These are phyloP conservation scores for Kodamaea fungicola DNA, from an alignment of 1,139 yeast genomes.

Conservation along the genomic window DNA sequence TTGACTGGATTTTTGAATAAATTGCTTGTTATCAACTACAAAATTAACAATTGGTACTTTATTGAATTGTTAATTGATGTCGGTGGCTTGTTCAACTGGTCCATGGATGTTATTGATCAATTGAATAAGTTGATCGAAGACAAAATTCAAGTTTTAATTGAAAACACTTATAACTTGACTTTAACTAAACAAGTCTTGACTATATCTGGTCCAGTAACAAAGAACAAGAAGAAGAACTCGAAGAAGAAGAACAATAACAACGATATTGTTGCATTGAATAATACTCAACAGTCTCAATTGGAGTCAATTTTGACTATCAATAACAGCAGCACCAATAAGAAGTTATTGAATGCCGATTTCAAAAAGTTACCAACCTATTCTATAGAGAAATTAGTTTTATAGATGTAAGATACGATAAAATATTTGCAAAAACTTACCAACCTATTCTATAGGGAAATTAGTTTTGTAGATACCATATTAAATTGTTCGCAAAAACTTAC, in stretches of 20 bases:
- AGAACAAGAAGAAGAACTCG: conserved; percentile 18
- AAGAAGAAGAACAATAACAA: conserved; percentile 17
- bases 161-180: conserved; percentile 53
- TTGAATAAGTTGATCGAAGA: conserved; percentile 43
- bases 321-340: conserved; percentile 26
- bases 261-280: conserved; percentile 19
- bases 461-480: conserved; percentile 16
- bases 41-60: conserved; percentile 52
- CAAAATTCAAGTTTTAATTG: conserved; percentile 48
- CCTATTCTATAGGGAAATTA: conserved; percentile 52
- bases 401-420: conserved; percentile 8
- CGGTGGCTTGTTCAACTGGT: conserved; percentile 69
- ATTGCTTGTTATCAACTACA: conserved; percentile 24
- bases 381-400: conserved; percentile 46
- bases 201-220: conserved; percentile 18
- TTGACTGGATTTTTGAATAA: conserved; percentile 40
- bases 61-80: conserved; percentile 66
- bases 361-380: conserved; percentile 50
- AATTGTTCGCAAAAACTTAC: no score
- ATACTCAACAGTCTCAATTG: conserved; percentile 28
- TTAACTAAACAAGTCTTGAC: conserved; percentile 51
- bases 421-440: conserved; percentile 44
- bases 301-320: conserved; percentile 39
- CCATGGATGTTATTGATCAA: conserved; percentile 41
- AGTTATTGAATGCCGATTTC: conserved; percentile 24